Conservation (phyloP, 148 eudicot species). For the Hydrangea macrophylla region DNA sequence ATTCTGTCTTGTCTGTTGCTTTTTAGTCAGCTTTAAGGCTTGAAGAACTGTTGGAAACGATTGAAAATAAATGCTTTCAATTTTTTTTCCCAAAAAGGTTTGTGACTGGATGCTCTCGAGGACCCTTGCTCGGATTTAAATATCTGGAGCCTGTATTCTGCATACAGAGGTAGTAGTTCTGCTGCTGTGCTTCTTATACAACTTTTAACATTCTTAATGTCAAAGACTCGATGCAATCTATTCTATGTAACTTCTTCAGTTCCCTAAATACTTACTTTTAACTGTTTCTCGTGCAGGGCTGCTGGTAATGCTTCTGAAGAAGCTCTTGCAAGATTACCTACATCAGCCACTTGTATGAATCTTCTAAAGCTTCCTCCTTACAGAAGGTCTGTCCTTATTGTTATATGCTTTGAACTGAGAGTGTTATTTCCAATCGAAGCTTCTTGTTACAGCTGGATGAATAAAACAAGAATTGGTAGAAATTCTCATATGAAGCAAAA, state of each 20-base stretch:
- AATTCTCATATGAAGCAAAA: not conserved
- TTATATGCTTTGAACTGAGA: not conserved
- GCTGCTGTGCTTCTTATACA: not conserved
- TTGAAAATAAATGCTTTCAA: not conserved
- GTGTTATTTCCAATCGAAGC: not conserved
- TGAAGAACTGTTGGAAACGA: not conserved
- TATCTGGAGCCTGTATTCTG: constrained; percentile 87
- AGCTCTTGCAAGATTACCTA: constrained; percentile 85
- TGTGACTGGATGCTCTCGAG: constrained; percentile 97
- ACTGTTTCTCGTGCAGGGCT: constrained; percentile 49
- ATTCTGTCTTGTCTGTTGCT: too few species aligned
- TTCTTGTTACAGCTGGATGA: not conserved
- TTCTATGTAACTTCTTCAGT: not conserved
- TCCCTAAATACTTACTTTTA: constrained; percentile 7
- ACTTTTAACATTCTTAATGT: constrained; percentile 7
- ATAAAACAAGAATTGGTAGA: not conserved
- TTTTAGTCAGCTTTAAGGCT: not conserved
- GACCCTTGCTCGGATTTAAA: constrained; percentile 93
- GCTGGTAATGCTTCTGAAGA: constrained; percentile 87
- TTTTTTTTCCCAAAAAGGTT: constrained; percentile 21
- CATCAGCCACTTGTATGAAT: constrained; percentile 98
- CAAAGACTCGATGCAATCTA: not conserved
- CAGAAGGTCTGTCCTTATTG: constrained; percentile 56
- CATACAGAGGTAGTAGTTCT: constrained; percentile 69
- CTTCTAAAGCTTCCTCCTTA: constrained; percentile 97